Base-by-base conservation (phyloP, 306 rosid species). In the Glycine latifolia region DNA sequence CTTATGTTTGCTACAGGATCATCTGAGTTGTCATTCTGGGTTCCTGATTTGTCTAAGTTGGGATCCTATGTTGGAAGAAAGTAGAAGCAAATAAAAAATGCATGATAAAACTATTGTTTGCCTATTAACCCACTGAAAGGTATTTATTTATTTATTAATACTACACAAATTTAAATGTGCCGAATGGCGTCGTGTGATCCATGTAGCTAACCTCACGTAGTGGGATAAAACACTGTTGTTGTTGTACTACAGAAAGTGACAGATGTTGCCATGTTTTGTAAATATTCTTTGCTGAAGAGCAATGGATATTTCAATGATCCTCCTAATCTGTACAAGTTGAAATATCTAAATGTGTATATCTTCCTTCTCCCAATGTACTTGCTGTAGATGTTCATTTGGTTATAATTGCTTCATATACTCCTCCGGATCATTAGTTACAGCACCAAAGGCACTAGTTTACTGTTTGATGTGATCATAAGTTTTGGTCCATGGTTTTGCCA, bases 1-100 rank as follows among this genome's bases (percentile, higher is more conserved):
- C 98, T 95, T 67, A 91, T 91, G 94, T 95, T 95, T 80, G 94
- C 88, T 13, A 90, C 99, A 11, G 99, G 99, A 62, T 93, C 98
- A 12, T 89, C 98, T 58, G 99, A 91, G 84, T 78, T 93, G 55
- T 90, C 99, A 83, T 95, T 95, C 79, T 95, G 97, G 97, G 62
- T 95, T 77, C 99, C 98, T 4, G 97, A 95, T 88, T 86, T 93
- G 87, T 95, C 99, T 26, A 95, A 95, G 83, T 73, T 91, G 71
- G 99, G 96, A 72, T 87, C 99, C 56, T 91, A 89, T 59, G 98
- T 87, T 35, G 97, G 89, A 71, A 91, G 94, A 81, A 95, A 92
- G 86, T 92, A 92, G 87, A 85, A 86, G 26, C 31, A 26, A 26
- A 26, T 26, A 26, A 26, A 26, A 70, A 14, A 60, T 13, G 41